phyloP scores from a whole-genome alignment of 2,329 filamentous ascomycete genomes.

The Pseudocercospora musae region DNA sequence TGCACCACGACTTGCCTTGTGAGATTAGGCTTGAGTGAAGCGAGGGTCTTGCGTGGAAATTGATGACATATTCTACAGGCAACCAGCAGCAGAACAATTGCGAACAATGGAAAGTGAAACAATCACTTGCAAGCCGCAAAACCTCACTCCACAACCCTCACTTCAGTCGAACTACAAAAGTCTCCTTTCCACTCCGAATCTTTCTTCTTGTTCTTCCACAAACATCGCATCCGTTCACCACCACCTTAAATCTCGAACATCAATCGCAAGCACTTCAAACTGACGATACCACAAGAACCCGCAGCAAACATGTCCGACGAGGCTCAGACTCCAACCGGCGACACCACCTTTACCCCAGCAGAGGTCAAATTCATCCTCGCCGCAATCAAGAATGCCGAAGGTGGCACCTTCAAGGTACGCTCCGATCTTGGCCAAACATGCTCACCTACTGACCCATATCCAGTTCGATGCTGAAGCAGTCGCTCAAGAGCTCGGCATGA shows the following conservation, averaged over 20 bases:
- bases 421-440: not conserved
- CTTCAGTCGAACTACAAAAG: not conserved
- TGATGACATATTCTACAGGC: not conserved
- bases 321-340: not conserved
- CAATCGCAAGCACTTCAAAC: not conserved
- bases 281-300: not conserved
- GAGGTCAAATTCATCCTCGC: constrained; percentile 4
- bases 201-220: not conserved
- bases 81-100: not conserved
- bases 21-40: not conserved
- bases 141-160: not conserved
- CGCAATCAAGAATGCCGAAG: constrained; percentile 1
- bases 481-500: not conserved
- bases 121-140: not conserved
- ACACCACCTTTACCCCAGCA: not conserved
- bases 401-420: not conserved
- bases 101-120: not conserved
- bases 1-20: not conserved
- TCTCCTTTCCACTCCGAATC: not conserved
- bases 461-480: constrained; percentile 1
- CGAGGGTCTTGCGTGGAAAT: not conserved
- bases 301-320: not conserved
- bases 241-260: not conserved
- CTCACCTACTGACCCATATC: not conserved
- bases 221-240: not conserved